Conservation (phyloP, 306 rosid genomes). For the Vachellia collinsii region DNA sequence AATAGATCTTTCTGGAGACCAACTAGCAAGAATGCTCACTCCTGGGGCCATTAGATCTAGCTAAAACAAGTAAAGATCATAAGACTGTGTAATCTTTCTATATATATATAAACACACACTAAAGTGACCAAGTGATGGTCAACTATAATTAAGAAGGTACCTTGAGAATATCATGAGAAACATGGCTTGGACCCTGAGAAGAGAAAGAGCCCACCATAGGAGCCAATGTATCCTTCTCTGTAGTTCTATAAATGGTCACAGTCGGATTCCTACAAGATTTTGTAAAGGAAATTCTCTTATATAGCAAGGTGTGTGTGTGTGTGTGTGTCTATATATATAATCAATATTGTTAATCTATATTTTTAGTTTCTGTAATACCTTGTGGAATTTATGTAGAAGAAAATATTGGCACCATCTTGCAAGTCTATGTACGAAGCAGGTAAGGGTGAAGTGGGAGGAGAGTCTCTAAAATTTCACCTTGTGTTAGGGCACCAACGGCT, state of each 20-base stretch:
- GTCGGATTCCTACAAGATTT: neutral
- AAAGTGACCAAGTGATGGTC: neutral
- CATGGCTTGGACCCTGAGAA: conserved; percentile 54
- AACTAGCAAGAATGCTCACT: conserved; percentile 48
- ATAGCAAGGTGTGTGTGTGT: neutral
- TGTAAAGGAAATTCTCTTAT: neutral
- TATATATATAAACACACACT: no score
- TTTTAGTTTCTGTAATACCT: conserved; percentile 7
- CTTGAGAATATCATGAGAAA: conserved; percentile 44
- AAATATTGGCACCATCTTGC: neutral
- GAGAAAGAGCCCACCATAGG: conserved; percentile 33
- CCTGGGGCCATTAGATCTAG: conserved; percentile 54
- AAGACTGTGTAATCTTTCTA: neutral
- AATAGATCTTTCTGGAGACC: conserved; percentile 22
- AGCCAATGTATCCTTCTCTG: neutral
- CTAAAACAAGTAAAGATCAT: neutral
- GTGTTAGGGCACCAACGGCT: conserved; percentile 38
- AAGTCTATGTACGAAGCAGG: conserved; percentile 38
- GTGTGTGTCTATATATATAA: no score
- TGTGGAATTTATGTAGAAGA: conserved; percentile 34
- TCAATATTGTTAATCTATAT: no score
- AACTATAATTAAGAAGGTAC: neutral
- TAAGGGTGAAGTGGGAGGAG: neutral
- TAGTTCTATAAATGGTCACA: neutral
- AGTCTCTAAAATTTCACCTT: neutral